These are phyloP conservation scores for Lathyrus tuberosus DNA, from an alignment of 306 rosid genomes.

Conservation along the genomic window DNA sequence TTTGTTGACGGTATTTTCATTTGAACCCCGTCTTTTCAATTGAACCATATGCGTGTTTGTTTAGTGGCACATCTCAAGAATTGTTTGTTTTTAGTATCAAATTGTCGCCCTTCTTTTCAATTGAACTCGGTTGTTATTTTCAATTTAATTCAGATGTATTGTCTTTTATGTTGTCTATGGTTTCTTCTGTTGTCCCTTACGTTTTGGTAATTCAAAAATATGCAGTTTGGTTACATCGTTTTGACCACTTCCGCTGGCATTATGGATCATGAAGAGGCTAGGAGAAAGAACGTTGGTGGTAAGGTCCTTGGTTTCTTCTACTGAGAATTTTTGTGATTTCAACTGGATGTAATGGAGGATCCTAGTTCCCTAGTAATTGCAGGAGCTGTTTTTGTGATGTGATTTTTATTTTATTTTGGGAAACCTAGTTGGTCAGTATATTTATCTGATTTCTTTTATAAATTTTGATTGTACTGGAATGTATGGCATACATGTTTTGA, in stretches of 20 bases:
- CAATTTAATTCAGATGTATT: no score
- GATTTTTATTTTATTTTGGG: slow-evolving; percentile 35
- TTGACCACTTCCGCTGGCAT: slow-evolving; percentile 59
- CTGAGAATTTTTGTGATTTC: slow-evolving; percentile 22
- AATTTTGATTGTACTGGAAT: slow-evolving; percentile 10
- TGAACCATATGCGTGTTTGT: no score
- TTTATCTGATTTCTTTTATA: slow-evolving; percentile 15
- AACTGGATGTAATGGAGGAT: slow-evolving; percentile 21
- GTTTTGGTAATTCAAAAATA: not conserved
- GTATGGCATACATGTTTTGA: slow-evolving; percentile 13
- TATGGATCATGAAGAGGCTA: slow-evolving; percentile 62
- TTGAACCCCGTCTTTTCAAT: no score
- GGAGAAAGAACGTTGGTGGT: slow-evolving; percentile 59
- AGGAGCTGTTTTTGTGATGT: slow-evolving; percentile 24
- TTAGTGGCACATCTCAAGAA: no score
- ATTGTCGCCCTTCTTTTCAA: no score
- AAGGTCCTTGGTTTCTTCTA: slow-evolving; percentile 56
- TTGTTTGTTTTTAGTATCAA: no score
- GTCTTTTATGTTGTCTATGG: not conserved
- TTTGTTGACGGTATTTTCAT: no score
- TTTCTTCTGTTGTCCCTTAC: not conserved
- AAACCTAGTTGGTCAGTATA: slow-evolving; percentile 23
- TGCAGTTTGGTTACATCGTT: slow-evolving; percentile 59
- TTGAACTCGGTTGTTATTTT: no score
- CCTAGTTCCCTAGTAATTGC: slow-evolving; percentile 16